phyloP scores from a whole-genome alignment of 257 asterid species.

The Nicotiana sylvestris region DNA sequence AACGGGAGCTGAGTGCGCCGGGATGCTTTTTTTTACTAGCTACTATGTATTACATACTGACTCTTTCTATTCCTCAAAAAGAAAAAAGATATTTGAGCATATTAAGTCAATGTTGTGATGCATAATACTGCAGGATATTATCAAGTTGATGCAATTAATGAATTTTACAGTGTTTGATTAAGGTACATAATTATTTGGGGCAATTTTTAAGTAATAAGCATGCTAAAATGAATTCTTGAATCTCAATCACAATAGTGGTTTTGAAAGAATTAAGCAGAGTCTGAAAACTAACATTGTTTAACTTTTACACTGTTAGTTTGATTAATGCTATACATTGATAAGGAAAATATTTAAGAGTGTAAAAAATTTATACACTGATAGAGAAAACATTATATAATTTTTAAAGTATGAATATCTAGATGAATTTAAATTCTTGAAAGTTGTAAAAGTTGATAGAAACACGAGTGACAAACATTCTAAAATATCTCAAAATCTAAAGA shows the following conservation, averaged over 20 bases:
- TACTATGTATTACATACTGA: neutral
- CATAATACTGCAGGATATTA: neutral
- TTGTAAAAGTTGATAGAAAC: neutral
- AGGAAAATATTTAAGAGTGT: neutral
- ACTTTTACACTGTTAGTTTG: neutral
- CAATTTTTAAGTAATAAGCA: neutral
- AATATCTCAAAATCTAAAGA: neutral
- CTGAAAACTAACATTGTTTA: neutral
- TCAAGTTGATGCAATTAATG: neutral
- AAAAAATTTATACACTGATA: too few species aligned
- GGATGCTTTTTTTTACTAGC: neutral
- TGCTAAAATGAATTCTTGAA: too few species aligned
- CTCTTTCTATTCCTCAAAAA: neutral
- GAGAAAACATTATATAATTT: neutral
- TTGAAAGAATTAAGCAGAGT: neutral
- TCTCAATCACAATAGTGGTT: neutral
- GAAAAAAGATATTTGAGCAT: neutral
- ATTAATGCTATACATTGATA: neutral
- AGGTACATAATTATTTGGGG: neutral
- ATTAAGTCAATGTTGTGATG: neutral
- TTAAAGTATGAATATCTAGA: neutral
- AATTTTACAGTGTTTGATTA: neutral
- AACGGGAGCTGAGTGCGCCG: too few species aligned
- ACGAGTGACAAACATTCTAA: neutral
- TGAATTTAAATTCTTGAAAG: neutral